phyloP scores from a whole-genome alignment of 208 protist species.

The Crithidia expoeki region DNA sequence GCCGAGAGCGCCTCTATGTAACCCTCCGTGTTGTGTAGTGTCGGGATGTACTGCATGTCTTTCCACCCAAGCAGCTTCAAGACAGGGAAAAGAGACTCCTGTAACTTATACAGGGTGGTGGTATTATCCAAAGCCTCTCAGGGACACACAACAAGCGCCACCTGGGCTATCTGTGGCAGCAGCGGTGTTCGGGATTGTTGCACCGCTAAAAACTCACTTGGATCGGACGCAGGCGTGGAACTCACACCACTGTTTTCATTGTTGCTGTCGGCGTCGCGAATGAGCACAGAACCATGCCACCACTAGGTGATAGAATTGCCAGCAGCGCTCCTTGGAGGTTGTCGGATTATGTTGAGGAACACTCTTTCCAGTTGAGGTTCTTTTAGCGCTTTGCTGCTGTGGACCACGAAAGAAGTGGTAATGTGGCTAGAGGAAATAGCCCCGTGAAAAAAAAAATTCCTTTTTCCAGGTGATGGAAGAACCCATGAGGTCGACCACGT shows the following conservation, averaged over 20 bases:
- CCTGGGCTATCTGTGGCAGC: slow-evolving; percentile 2
- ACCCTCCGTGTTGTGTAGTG: slow-evolving; percentile 26
- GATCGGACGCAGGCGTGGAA: neutral
- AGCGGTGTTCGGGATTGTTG: neutral
- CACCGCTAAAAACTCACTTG: neutral
- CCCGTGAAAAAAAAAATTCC: neutral
- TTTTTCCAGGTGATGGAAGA: neutral
- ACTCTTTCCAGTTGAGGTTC: slow-evolving; percentile 37
- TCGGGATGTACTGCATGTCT: slow-evolving; percentile 37
- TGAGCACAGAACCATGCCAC: neutral
- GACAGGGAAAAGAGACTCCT: slow-evolving; percentile 7
- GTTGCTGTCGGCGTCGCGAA: neutral
- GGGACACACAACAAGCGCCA: slow-evolving; percentile 40
- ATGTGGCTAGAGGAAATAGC: slow-evolving; percentile 12
- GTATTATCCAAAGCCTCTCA: slow-evolving; percentile 38
- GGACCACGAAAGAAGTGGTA: slow-evolving; percentile 19
- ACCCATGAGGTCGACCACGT: neutral
- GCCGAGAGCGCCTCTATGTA: slow-evolving; percentile 26
- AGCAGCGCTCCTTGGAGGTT: slow-evolving; percentile 7
- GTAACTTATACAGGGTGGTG: slow-evolving; percentile 23
- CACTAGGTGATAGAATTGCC: neutral
- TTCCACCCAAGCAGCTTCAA: slow-evolving; percentile 22
- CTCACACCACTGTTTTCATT: neutral
- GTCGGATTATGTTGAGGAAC: slow-evolving; percentile 15
- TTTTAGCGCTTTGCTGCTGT: slow-evolving; percentile 25